A percentile compares a stretch with the other conserved stretches of the same genome.
phyloP scores from a whole-genome alignment of 176 grass and related monocot species.

The Dendrocalamus sinicus region DNA sequence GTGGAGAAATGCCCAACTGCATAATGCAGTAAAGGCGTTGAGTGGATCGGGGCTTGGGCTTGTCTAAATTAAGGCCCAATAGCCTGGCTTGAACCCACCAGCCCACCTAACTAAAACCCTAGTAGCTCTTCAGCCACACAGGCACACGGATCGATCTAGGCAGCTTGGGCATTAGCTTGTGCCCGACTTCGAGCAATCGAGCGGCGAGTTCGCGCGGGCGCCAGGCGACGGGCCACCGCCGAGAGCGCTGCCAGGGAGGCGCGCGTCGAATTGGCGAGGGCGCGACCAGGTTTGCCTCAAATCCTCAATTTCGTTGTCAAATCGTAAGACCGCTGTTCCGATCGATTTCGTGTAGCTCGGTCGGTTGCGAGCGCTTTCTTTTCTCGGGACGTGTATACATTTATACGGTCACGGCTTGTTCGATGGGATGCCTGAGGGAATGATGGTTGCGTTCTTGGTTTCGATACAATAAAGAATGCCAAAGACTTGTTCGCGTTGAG shows the following conservation, averaged over 20 bases:
- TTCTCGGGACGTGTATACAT: background rate
- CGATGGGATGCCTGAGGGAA: background rate
- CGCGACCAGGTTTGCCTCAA: slow-evolving; percentile 5
- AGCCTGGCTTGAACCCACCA: too few relatives aligned
- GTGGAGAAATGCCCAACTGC: background rate
- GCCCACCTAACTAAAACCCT: background rate
- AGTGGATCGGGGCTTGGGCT: background rate
- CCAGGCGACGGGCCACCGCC: background rate
- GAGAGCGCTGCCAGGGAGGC: too few relatives aligned
- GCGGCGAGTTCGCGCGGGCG: background rate
- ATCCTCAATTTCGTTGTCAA: background rate
- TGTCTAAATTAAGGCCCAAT: background rate
- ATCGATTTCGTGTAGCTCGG: too few relatives aligned
- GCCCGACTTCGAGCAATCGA: background rate
- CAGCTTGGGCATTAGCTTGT: background rate
- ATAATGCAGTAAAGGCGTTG: background rate
- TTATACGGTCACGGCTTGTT: background rate
- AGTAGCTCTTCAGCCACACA: background rate
- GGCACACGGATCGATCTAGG: background rate
- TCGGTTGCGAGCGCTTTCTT: background rate
- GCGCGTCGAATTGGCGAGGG: background rate
- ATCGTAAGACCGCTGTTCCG: too few relatives aligned
- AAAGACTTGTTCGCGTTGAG: background rate
- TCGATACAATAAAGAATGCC: background rate
- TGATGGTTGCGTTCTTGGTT: background rate